Evolutionary conservation across 805 yeast genomes (phyloP).

Genomic region (Myxozyma vanderwaltii): DNA sequence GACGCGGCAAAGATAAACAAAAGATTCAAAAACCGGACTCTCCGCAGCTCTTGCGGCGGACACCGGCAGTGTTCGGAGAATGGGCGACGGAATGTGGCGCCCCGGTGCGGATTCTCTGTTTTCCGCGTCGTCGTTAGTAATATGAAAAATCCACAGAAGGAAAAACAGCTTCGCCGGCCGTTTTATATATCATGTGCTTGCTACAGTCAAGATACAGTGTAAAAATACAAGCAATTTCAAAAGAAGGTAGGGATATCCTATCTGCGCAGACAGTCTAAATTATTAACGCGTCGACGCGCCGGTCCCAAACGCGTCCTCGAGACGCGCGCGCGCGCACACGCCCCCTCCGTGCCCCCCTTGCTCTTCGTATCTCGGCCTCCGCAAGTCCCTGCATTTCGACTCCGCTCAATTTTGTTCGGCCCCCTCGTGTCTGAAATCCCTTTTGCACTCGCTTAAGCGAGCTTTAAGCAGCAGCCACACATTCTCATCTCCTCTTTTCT

Average conservation of each 20-base stretch:
- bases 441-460: too few relatives aligned
- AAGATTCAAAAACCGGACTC: background rate
- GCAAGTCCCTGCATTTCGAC: background rate
- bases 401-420: background rate
- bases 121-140: conserved; percentile 3
- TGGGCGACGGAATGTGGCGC: background rate
- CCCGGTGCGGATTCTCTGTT: background rate
- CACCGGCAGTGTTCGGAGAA: background rate
- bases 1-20: too few relatives aligned
- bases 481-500: too few relatives aligned
- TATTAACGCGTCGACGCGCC: background rate
- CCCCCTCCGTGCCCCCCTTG: too few relatives aligned
- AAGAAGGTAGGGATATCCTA: too few relatives aligned
- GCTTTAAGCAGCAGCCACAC: background rate
- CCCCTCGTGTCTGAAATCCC: too few relatives aligned
- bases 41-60: background rate
- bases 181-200: too few relatives aligned
- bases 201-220: too few relatives aligned
- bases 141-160: background rate
- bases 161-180: too few relatives aligned
- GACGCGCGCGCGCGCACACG: too few relatives aligned
- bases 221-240: background rate
- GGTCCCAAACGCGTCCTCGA: background rate
- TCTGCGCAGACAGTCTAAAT: too few relatives aligned
- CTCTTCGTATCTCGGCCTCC: too few relatives aligned